phyloP scores from a whole-genome alignment of 1,284 basidiomycete species.

The Mycena sp. region DNA sequence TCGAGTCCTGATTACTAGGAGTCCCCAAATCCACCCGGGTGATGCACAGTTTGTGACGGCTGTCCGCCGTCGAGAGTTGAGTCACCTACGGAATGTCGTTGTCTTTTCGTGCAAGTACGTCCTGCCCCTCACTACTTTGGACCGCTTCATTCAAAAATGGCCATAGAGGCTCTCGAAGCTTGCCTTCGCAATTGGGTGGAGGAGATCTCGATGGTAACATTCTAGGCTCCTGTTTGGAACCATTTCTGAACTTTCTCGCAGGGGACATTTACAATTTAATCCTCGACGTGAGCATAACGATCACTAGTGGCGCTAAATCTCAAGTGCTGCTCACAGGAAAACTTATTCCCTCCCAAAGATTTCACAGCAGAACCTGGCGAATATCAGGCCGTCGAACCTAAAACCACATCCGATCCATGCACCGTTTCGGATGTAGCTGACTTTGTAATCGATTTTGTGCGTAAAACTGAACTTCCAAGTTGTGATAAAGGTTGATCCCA shows the following conservation, averaged over 20 bases:
- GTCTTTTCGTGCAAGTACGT: constrained; percentile 49
- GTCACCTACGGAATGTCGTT: constrained; percentile 49
- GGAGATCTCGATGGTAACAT: constrained; percentile 54
- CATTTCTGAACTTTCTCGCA: not conserved
- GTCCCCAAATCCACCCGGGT: constrained; percentile 61
- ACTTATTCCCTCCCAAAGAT: constrained; percentile 36
- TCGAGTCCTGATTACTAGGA: constrained; percentile 54
- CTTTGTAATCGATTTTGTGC: constrained; percentile 60
- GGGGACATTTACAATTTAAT: constrained; percentile 52
- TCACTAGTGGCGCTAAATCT: constrained; percentile 23
- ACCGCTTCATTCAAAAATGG: constrained; percentile 12
- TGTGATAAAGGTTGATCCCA: not conserved
- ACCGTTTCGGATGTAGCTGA: constrained; percentile 57
- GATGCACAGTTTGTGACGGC: constrained; percentile 56
- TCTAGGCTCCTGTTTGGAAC: not conserved
- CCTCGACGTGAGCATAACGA: constrained; percentile 40
- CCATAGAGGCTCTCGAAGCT: constrained; percentile 48
- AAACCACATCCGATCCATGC: constrained; percentile 43
- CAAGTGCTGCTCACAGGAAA: constrained; percentile 38
- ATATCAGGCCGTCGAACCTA: constrained; percentile 48
- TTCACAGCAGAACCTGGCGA: constrained; percentile 41
- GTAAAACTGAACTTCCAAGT: constrained; percentile 23
- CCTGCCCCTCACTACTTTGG: constrained; percentile 13
- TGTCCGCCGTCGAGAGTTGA: constrained; percentile 48
- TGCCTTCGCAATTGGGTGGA: constrained; percentile 56